Evolutionary conservation across 2,329 filamentous ascomycete genomes (phyloP).

Genomic region (Claviceps sorghi): DNA sequence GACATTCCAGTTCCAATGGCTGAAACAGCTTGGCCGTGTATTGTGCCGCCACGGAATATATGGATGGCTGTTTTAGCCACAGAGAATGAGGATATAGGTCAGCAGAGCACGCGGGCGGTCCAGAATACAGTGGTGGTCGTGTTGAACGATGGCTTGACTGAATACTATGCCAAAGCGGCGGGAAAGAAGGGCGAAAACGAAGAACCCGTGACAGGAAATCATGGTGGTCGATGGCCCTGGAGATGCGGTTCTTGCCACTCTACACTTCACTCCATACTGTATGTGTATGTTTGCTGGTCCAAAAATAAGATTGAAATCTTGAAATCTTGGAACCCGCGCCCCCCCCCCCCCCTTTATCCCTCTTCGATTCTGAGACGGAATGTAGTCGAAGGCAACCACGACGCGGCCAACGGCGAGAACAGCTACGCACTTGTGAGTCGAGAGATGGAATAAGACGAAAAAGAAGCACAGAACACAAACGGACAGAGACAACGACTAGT

Average conservation of each 20-base stretch:
- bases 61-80: background rate
- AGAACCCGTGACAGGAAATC: background rate
- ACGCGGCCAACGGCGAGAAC: background rate
- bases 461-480: background rate
- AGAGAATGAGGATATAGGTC: background rate
- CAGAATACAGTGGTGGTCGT: background rate
- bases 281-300: no score
- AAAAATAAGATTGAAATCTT: background rate
- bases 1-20: background rate
- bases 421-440: background rate
- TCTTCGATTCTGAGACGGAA: background rate
- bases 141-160: background rate
- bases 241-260: background rate
- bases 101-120: background rate
- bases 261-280: background rate
- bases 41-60: background rate
- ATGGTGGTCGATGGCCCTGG: background rate
- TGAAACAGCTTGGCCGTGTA: background rate
- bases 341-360: no score
- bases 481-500: background rate
- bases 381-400: background rate
- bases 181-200: background rate
- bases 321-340: background rate
- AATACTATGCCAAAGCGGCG: background rate
- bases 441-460: background rate